Evolutionary conservation across 1,139 yeast species (phyloP).

Genomic region (Meyerozyma sp.): DNA sequence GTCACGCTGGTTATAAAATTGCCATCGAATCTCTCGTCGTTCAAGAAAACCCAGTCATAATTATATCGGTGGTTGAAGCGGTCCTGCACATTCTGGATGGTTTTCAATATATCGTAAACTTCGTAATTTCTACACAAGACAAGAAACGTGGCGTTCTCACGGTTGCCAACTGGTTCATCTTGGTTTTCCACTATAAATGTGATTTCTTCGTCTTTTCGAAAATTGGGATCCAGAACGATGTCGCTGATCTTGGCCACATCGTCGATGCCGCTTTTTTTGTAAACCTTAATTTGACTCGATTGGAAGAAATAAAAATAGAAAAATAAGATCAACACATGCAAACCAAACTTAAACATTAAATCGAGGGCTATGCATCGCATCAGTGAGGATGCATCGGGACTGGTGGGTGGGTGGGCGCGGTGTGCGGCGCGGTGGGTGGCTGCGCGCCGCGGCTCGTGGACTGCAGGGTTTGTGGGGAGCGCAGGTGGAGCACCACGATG

Average conservation of each 20-base stretch:
- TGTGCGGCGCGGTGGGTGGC: not conserved
- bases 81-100: conserved; percentile 5
- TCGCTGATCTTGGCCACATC: too few species aligned
- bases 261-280: too few species aligned
- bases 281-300: too few species aligned
- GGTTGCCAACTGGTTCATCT: not conserved
- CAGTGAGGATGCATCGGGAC: too few species aligned
- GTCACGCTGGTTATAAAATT: conserved; percentile 20
- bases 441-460: not conserved
- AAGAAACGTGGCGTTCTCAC: conserved; percentile 4
- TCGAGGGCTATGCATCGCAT: not conserved
- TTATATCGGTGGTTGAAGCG: conserved; percentile 7
- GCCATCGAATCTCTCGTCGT: conserved; percentile 24
- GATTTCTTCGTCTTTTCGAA: not conserved
- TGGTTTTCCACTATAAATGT: not conserved
- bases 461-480: not conserved
- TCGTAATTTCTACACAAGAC: conserved; percentile 6
- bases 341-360: too few species aligned
- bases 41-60: conserved; percentile 33
- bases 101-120: conserved; percentile 5
- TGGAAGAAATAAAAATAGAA: too few species aligned
- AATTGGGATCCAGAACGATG: too few species aligned
- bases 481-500: not conserved
- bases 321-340: too few species aligned
- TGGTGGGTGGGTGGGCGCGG: not conserved